phyloP scores from a whole-genome alignment of 495 filamentous ascomycete genomes.

The Tetracladium setigerum region DNA sequence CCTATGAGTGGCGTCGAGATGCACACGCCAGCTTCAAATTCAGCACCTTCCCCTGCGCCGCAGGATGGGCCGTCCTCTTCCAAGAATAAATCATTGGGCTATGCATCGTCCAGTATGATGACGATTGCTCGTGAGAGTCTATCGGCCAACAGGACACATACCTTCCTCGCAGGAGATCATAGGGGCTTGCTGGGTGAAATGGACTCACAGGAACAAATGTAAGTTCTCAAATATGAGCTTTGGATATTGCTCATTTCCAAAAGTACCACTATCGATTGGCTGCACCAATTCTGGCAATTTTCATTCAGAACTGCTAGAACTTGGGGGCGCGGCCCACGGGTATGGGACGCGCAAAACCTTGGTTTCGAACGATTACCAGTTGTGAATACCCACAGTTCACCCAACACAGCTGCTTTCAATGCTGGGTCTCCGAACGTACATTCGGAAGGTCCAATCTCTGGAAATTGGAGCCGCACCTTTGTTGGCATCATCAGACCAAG shows the following conservation, averaged over 20 bases:
- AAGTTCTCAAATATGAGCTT: background rate
- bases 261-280: constrained; percentile 23
- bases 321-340: constrained; percentile 32
- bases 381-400: background rate
- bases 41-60: constrained; percentile 1
- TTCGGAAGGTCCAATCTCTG: background rate
- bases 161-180: constrained; percentile 27
- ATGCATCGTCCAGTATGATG: constrained; percentile 22
- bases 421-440: constrained; percentile 4
- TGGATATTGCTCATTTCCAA: background rate
- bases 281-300: constrained; percentile 37
- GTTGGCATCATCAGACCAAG: constrained; percentile 8
- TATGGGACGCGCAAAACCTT: constrained; percentile 22
- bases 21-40: constrained; percentile 14
- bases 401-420: background rate
- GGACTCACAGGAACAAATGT: constrained; percentile 22
- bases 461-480: no score
- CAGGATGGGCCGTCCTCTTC: constrained; percentile 19
- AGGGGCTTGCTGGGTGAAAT: constrained; percentile 22
- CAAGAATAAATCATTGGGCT: no score
- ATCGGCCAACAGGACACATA: constrained; percentile 23
- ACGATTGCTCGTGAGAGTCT: constrained; percentile 20
- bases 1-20: constrained; percentile 19
- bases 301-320: constrained; percentile 34
- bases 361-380: constrained; percentile 15